Conservation (phyloP, 164 flowering plant genomes). For the Cinnamomum chago region DNA sequence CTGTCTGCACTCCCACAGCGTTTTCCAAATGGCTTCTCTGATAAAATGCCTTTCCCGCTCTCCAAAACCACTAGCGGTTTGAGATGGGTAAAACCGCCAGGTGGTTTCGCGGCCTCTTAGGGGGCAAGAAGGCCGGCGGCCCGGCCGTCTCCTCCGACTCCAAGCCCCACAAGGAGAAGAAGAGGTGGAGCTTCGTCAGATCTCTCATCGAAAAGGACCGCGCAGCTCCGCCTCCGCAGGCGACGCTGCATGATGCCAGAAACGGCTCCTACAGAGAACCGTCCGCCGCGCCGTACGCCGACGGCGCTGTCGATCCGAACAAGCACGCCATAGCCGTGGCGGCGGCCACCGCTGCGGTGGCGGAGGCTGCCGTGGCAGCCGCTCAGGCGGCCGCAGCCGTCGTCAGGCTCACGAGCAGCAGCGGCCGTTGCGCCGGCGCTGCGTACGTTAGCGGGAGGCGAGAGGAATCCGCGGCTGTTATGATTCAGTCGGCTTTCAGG, state of each 20-base stretch:
- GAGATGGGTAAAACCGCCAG: constrained; percentile 56
- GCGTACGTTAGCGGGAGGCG: constrained; percentile 4
- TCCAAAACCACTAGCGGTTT: constrained; percentile 2
- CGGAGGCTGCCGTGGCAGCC: constrained; percentile 58
- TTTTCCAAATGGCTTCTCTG: background rate
- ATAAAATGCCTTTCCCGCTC: background rate
- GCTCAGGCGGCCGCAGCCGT: constrained; percentile 60
- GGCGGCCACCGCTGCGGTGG: constrained; percentile 50
- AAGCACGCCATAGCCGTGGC: constrained; percentile 65
- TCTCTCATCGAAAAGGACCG: constrained; percentile 32
- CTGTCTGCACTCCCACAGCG: background rate
- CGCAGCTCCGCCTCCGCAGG: background rate
- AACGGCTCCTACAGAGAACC: constrained; percentile 12
- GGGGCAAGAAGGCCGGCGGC: constrained; percentile 14
- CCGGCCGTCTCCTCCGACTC: constrained; percentile 17
- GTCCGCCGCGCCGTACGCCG: background rate
- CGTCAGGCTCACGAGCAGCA: constrained; percentile 46
- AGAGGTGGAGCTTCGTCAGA: constrained; percentile 57
- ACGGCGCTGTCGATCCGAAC: constrained; percentile 26
- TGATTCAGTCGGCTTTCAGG: constrained; percentile 73
- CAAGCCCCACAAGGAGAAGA: constrained; percentile 28
- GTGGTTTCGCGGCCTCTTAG: constrained; percentile 51
- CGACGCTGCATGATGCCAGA: background rate
- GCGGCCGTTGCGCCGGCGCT: constrained; percentile 27
- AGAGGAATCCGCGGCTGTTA: constrained; percentile 49